Evolutionary conservation across 495 filamentous ascomycete genomes (phyloP), one percentile per base, ranked within the genome.

Genomic region (Aspergillus biplanus): DNA sequence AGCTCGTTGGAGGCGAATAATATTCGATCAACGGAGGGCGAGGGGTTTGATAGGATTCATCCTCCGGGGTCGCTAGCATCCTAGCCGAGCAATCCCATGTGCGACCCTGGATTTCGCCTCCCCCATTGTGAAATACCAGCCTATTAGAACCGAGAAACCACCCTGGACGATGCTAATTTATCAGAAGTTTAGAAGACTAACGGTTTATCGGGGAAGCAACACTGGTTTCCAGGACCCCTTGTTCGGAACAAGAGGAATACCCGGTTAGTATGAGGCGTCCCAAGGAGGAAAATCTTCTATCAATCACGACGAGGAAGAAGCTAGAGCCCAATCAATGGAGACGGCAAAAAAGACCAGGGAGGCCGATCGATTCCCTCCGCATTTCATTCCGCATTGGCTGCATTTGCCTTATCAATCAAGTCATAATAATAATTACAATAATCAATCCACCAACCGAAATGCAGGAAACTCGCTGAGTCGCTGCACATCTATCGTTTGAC

Each of bases 341-440:
- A 56, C 18, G 52, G 59, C 49, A 34, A 61, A 50, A 61, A 52
- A 47, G 21, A 27, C 21, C 21, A 27, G 21, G 21, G 21, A 27
- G 21, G 21, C 21, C 21, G 48, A 62, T 56, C 44, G 53, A 57
- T 62, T 56, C 55, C 32, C 60, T 35, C 48, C 53, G 53, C 39
- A 57, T 27, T 27, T 33, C 37, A 33, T 56, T 62, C 59, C 52
- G 59, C 12, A 33, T 16, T 33, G 52, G 56, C 53, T 63, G 53
- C 61, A 57, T 63, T 50, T n/a, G 33, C 46, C 61, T 63, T 63
- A 63, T 63, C 61, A 63, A 63, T 63, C 61, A 47, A 56, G 21
- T 27, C 21, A 27, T 27, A 62, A 50, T 57, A 62, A 49, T 37
- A 63, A 27, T 61, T 49, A 1, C 21, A 27, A 37, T 44, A 44